Evolutionary conservation across 2,329 filamentous ascomycete genomes (phyloP).

Genomic region (Chalara sp.): DNA sequence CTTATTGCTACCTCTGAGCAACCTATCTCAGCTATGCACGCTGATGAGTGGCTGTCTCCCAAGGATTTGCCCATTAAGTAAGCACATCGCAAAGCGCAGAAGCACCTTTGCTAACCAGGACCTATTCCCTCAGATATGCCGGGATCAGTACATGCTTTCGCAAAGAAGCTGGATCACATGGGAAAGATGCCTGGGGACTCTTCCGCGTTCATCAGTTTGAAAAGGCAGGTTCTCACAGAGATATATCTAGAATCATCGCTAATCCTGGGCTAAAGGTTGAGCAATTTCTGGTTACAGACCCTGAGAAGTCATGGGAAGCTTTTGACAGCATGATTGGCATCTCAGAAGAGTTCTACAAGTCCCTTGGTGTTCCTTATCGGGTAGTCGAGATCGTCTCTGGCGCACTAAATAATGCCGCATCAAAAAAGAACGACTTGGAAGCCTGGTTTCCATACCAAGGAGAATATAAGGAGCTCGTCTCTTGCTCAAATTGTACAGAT

Average conservation of each 20-base stretch:
- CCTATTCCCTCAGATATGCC: conserved; percentile 46
- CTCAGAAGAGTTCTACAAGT: conserved; percentile 94
- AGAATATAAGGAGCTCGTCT: conserved; percentile 98
- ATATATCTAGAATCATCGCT: conserved; percentile 19
- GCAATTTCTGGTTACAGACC: conserved; percentile 75
- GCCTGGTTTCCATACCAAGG: conserved; percentile 95
- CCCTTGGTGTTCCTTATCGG: conserved; percentile 80
- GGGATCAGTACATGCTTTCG: conserved; percentile 95
- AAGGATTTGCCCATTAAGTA: conserved; percentile 85
- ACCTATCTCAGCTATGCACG: conserved; percentile 86
- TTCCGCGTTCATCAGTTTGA: conserved; percentile 99
- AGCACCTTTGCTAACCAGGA: background rate
- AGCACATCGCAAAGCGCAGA: background rate
- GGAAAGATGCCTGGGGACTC: conserved; percentile 93
- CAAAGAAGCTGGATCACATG: conserved; percentile 87
- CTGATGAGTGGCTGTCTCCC: conserved; percentile 84
- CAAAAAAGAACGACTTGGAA: conserved; percentile 94
- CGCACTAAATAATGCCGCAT: conserved; percentile 79
- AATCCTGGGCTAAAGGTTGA: conserved; percentile 48
- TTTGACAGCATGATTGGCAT: conserved; percentile 90
- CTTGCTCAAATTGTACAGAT: conserved; percentile 96
- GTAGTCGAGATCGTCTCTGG: conserved; percentile 95
- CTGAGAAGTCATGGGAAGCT: conserved; percentile 85
- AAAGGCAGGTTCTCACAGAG: conserved; percentile 46
- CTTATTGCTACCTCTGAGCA: conserved; percentile 81